Base-by-base conservation (phyloP, 1,139 yeast species). In the Petasospora fabianii region DNA sequence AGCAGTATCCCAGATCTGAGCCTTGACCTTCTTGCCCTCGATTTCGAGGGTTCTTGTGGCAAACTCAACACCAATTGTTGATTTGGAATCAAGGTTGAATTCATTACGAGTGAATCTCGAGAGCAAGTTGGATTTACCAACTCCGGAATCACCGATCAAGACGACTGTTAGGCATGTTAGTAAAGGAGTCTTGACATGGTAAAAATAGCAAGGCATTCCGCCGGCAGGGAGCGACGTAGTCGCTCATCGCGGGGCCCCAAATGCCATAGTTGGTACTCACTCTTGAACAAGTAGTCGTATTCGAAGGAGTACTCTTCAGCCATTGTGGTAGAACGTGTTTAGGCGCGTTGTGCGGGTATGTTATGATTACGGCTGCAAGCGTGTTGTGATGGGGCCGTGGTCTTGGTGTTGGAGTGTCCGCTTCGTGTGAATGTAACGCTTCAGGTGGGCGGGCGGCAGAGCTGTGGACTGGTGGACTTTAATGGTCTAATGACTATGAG, bases 1-100 rank as follows among this genome's bases (percentile, higher is more conserved):
- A 2, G 98, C 98, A 21, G 98, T 92, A 64, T 92, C 98, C 98
- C 98, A 92, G 59, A 92, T 88, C 65, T 94, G 98, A 8, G 97
- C 97, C 65, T 92, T 92, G 58, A 94, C 88, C 59, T 95, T 75
- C 65, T 90, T 92, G 44, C 95, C 95, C 56, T 92, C 97, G 42
- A 92, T 90, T 56, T 85, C 95, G 41, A 92, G 80, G 3, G 97
- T 90, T 62, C 97, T 77, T 28, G 97, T 94, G 34, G 97, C 97
- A 70, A 92, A 94, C 64, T 94, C 98, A 35, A 92, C 98, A 36
- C 98, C 98, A 57, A 92, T 94, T 19, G 98, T 92, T 39, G 95
- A 84, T 63, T 94, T 83, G 30, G 95, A 83, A 61, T 92, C 97
- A 51, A 90, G 75, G 66, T 90, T 88, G 69, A 92, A 92, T 64